Evolutionary conservation across 371 early-diverging fungal genomes (phyloP), one percentile per base, ranked within the genome.

Genomic region (Batkoa obscura): DNA sequence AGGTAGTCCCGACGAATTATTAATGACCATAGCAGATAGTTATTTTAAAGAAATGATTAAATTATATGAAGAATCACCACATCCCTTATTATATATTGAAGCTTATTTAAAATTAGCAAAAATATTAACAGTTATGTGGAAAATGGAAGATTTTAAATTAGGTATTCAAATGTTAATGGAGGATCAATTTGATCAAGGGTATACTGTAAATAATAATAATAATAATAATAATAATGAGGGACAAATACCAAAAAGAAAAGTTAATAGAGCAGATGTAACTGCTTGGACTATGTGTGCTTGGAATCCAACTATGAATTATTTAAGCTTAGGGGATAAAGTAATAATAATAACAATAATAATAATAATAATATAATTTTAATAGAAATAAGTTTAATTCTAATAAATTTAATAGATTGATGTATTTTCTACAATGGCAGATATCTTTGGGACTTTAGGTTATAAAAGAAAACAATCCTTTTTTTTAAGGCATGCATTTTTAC

Each of bases 371-470:
- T n/a, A n/a, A n/a, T n/a, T n/a, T n/a, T n/a, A n/a, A n/a, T n/a
- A n/a, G n/a, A n/a, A n/a, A n/a, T 31, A n/a, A 47, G n/a, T 47
- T 47, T n/a, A 41, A n/a, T 8, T n/a, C 41, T 9, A 6, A 31
- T 31, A 17, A 8, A 47, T 13, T 8, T 8, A 8, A 30, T 5
- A 47, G 47, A 31, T 47, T 30, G 23, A 13, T 17, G 34, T 50
- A 5, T 36, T 31, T n/a, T 31, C 17, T n/a, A 13, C 50, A 8
- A 50, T 50, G 50, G 50, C 50, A 3, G 50, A 17, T 34, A 17
- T 50, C 50, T 50, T 50, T 50, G 50, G 30, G 5, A 50, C 12
- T 34, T 34, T 50, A 12, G 50, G 50, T n/a, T 50, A 50, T n/a
- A 50, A 31, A 12, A 17, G 50, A 9, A 50, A 50, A 36, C 50